A percentile compares a stretch with the other conserved stretches of the same genome.
phyloP scores from a whole-genome alignment of 257 asterid species.

The Solanum chaucha region DNA sequence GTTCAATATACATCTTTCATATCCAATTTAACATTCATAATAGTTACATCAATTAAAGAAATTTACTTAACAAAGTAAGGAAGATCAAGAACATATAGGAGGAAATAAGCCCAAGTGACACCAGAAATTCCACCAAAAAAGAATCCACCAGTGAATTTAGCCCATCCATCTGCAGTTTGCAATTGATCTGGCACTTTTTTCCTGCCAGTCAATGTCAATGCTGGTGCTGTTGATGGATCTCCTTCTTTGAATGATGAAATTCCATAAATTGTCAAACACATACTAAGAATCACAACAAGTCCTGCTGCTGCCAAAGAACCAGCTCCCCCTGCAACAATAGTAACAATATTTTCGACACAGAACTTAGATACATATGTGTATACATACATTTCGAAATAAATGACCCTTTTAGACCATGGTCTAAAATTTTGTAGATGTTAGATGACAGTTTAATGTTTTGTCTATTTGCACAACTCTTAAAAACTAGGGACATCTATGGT shows the following conservation, averaged over 20 bases:
- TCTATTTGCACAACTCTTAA: not conserved
- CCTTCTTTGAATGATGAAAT: conserved; percentile 77
- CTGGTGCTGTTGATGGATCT: conserved; percentile 64
- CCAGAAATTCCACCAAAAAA: conserved; percentile 97
- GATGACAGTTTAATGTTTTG: not conserved
- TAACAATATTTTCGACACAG: not conserved
- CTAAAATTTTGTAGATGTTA: not conserved
- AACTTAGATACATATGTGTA: not conserved
- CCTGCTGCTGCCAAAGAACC: conserved; percentile 90
- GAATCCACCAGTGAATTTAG: conserved; percentile 86
- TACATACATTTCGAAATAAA: not conserved
- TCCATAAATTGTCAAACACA: conserved; percentile 67
- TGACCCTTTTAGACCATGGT: not conserved
- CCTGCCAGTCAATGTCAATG: conserved; percentile 74
- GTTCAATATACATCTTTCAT: not conserved
- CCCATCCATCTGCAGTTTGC: conserved; percentile 92
- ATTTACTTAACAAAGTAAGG: conserved; percentile 72
- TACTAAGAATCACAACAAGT: conserved; percentile 62
- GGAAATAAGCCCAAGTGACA: conserved; percentile 81
- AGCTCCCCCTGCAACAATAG: conserved; percentile 27
- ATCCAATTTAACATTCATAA: not conserved
- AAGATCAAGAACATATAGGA: conserved; percentile 76
- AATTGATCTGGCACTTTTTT: conserved; percentile 73
- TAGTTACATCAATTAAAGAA: not conserved
- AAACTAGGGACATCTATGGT: not conserved